Evolutionary conservation across 352 stramenopile species (phyloP).

Genomic region (Albugo laibachii): DNA sequence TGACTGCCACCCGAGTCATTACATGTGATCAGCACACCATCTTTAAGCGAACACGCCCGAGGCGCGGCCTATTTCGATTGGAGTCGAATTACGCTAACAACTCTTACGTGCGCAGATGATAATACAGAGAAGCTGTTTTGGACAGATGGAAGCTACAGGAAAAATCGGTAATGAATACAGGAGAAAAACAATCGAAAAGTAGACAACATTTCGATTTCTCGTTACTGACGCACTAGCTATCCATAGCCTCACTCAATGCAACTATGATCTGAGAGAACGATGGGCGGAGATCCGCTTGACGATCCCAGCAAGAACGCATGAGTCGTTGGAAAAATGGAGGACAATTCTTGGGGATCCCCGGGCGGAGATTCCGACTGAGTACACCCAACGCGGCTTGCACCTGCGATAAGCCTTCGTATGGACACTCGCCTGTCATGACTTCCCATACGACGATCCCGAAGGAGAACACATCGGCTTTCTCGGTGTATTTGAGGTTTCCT

Average conservation of each 20-base stretch:
- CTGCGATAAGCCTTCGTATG: slow-evolving; percentile 75
- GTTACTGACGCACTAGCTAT: too few species aligned
- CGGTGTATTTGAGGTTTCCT: slow-evolving; percentile 76
- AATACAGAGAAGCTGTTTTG: too few species aligned
- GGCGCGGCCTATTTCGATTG: too few species aligned
- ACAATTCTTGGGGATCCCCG: slow-evolving; percentile 36
- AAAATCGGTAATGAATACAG: too few species aligned
- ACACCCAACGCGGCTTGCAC: slow-evolving; percentile 52
- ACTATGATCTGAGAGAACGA: slow-evolving; percentile 51
- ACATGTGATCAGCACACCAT: too few species aligned
- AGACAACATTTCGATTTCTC: too few species aligned
- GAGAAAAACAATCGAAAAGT: too few species aligned
- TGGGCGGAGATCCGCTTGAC: slow-evolving; percentile 35
- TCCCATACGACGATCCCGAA: slow-evolving; percentile 85
- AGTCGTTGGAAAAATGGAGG: slow-evolving; percentile 40
- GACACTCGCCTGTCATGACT: slow-evolving; percentile 70
- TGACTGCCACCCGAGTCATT: too few species aligned
- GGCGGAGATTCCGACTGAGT: slow-evolving; percentile 42
- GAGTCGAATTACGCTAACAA: too few species aligned
- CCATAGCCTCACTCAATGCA: slow-evolving; percentile 27
- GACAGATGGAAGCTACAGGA: too few species aligned
- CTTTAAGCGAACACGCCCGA: too few species aligned
- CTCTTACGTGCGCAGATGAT: too few species aligned
- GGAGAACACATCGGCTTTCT: slow-evolving; percentile 81
- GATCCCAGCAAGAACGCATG: slow-evolving; percentile 58